These are phyloP conservation scores for Verruconis gallopava DNA, from an alignment of 2,329 filamentous ascomycete genomes.

Conservation along the genomic window DNA sequence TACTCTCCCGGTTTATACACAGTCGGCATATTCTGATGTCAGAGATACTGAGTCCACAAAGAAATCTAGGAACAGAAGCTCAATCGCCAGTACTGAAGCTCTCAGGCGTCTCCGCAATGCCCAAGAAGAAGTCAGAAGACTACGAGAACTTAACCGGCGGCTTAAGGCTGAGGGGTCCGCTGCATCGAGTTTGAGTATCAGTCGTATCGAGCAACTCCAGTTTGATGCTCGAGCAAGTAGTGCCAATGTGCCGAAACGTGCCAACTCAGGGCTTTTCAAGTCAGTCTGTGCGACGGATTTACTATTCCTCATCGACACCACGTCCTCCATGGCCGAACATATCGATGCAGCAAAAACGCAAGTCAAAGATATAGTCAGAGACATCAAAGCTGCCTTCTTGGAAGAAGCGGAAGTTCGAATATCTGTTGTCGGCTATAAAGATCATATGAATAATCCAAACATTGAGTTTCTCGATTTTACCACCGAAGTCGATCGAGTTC, in stretches of 20 bases:
- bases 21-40: not conserved
- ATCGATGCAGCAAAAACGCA: conserved; percentile 25
- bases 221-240: not conserved
- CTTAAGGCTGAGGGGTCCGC: not conserved
- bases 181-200: not conserved
- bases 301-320: conserved; percentile 28
- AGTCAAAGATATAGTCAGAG: conserved; percentile 22
- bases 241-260: not conserved
- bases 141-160: not conserved
- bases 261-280: conserved; percentile 20
- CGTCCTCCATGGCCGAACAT: conserved; percentile 21
- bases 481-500: conserved; percentile 13
- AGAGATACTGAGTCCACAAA: not conserved
- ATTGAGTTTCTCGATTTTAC: conserved; percentile 24
- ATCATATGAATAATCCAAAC: conserved; percentile 19
- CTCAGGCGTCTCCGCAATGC: not conserved
- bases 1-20: not conserved
- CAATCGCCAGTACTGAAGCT: not conserved
- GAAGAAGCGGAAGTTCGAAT: conserved; percentile 24
- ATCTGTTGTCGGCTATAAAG: conserved; percentile 26
- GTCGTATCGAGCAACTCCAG: not conserved
- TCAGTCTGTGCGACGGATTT: conserved; percentile 24
- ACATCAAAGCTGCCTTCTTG: conserved; percentile 21
- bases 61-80: not conserved
- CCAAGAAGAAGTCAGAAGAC: not conserved